These are phyloP conservation scores for Croton setiger DNA, from an alignment of 441 rosid species.

Conservation along the genomic window DNA sequence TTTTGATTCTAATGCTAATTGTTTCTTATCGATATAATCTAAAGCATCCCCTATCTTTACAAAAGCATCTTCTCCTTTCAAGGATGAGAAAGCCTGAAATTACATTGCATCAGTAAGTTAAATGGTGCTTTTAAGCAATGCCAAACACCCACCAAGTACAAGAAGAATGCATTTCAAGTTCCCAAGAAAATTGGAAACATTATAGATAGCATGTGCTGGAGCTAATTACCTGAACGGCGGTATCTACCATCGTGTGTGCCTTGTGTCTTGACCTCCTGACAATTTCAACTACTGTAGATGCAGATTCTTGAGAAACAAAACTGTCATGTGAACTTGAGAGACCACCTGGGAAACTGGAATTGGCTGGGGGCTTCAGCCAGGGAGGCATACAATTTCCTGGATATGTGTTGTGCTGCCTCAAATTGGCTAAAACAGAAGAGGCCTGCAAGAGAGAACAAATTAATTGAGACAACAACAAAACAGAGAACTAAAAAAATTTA, in stretches of 20 bases:
- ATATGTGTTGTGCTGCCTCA: constrained; percentile 35
- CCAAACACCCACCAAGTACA: too few relatives aligned
- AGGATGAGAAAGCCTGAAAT: constrained; percentile 68
- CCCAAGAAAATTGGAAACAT: background rate
- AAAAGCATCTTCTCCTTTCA: constrained; percentile 74
- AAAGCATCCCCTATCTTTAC: constrained; percentile 66
- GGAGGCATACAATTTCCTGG: constrained; percentile 33
- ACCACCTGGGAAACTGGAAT: constrained; percentile 29
- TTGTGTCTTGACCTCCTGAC: constrained; percentile 59
- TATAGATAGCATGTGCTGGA: background rate
- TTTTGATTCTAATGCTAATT: constrained; percentile 34
- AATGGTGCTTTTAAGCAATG: background rate
- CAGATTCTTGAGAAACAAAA: constrained; percentile 53
- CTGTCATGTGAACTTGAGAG: constrained; percentile 29
- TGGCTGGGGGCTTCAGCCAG: constrained; percentile 41
- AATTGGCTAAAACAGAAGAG: constrained; percentile 42
- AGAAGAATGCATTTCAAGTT: background rate
- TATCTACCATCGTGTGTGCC: constrained; percentile 85
- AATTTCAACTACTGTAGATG: constrained; percentile 63
- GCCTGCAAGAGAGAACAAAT: constrained; percentile 40
- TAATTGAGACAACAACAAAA: constrained; percentile 13
- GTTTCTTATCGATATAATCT: constrained; percentile 48
- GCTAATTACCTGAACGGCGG: constrained; percentile 68
- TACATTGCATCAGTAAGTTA: constrained; percentile 11
- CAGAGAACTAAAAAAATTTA: constrained; percentile 6